Conservation (phyloP, 202 grass and related monocot genomes). For the Zoysia matrella region DNA sequence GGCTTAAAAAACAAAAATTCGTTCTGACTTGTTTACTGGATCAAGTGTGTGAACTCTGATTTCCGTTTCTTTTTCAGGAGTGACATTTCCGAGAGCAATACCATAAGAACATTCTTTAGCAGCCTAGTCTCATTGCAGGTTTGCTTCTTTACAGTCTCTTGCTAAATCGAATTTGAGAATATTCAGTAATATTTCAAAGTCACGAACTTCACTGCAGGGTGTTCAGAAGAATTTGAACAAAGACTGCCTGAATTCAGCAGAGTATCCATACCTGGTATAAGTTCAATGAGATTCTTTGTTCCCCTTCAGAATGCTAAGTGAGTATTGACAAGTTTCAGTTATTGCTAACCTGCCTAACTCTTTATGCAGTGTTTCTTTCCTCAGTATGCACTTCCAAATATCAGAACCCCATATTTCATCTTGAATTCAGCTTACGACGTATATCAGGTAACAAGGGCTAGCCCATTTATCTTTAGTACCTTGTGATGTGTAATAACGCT, state of each 20-base stretch:
- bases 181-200: not conserved
- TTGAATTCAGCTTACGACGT: constrained; percentile 88
- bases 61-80: constrained; percentile 40
- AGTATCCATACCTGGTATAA: constrained; percentile 49
- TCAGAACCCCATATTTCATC: constrained; percentile 76
- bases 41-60: constrained; percentile 1
- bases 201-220: constrained; percentile 39
- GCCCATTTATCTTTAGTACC: constrained; percentile 5
- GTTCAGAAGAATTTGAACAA: constrained; percentile 62
- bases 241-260: constrained; percentile 52
- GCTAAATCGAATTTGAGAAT: not conserved
- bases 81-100: constrained; percentile 67
- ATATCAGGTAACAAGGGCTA: constrained; percentile 63
- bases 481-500: constrained; percentile 1
- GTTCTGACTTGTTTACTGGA: constrained; percentile 15
- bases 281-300: constrained; percentile 5
- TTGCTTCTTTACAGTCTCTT: not conserved
- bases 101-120: constrained; percentile 66
- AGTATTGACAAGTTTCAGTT: not conserved
- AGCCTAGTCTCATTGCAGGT: constrained; percentile 64
- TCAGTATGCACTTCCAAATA: constrained; percentile 56
- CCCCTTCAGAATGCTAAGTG: not conserved
- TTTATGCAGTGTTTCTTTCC: constrained; percentile 82
- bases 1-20: constrained; percentile 25
- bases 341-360: constrained; percentile 1